These are phyloP conservation scores for Tillandsia leiboldiana DNA, from an alignment of 176 grass and related monocot genomes.

Conservation along the genomic window DNA sequence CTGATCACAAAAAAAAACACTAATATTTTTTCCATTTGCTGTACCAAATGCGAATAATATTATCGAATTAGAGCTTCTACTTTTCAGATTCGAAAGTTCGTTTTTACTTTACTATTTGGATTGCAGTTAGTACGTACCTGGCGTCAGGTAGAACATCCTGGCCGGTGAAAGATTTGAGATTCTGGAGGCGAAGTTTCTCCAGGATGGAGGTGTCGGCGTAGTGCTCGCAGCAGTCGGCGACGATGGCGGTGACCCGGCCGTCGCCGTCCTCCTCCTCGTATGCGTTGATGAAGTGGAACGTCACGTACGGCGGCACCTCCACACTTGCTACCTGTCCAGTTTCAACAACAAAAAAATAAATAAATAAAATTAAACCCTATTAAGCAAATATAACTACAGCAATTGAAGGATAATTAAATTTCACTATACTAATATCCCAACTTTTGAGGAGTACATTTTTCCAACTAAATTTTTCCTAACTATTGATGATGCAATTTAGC, in stretches of 20 bases:
- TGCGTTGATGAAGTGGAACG: slow-evolving; percentile 98
- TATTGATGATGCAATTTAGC: no score
- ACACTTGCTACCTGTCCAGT: slow-evolving; percentile 61
- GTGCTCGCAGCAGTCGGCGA: slow-evolving; percentile 97
- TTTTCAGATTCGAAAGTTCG: no score
- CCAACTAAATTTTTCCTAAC: no score
- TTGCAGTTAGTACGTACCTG: slow-evolving; percentile 27
- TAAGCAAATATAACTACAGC: not conserved
- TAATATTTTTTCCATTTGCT: no score
- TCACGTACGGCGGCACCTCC: slow-evolving; percentile 88
- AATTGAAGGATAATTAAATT: no score
- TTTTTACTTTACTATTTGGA: no score
- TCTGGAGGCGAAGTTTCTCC: slow-evolving; percentile 73
- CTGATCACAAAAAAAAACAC: slow-evolving; percentile 15
- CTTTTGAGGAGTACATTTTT: no score
- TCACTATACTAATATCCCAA: no score
- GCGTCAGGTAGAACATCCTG: slow-evolving; percentile 83
- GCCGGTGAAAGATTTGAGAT: slow-evolving; percentile 45
- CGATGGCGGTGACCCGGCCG: slow-evolving; percentile 61
- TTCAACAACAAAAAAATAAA: not conserved
- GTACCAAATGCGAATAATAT: no score
- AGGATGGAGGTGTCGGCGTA: slow-evolving; percentile 80
- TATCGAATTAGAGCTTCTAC: no score
- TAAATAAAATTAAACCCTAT: not conserved
- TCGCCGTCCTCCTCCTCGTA: slow-evolving; percentile 80